Base-by-base conservation (phyloP, 2,329 filamentous ascomycete species). In the Decorospora gaudefroyi region DNA sequence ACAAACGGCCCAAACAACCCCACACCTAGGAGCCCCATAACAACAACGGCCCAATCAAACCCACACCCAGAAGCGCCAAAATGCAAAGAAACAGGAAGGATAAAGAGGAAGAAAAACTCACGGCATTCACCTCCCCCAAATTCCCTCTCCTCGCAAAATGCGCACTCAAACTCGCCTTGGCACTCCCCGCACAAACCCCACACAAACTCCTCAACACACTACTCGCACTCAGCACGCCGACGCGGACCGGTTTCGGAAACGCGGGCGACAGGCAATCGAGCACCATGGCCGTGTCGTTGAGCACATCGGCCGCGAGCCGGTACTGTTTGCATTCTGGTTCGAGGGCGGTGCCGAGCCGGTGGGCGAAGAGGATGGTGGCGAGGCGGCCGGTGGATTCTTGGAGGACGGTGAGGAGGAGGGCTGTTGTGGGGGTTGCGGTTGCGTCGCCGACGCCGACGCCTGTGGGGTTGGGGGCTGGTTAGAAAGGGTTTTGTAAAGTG, bases 261-360 rank as follows among this genome's bases (percentile, higher is more conserved):
- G 81, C 81, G 0, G 90, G 90, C 3, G 86, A 90, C 26, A 92
- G 76, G 48, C 90, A 84, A 65, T 96, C 89, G n/a, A 96, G 78
- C 41, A 95, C 77, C 76, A 95, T 88, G 10, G 88, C 88, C 6
- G 84, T 78, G 66, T 96, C 90, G 70, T 96, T 96, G 74, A 96
- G 87, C 13, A 95, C 75, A 65, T 96, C 90, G 3, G 90, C 90
- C 2, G 91, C 81, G 34, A 95, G 86, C 11, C 90, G 85, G 71
- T 91, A 96, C 69, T 82, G 86, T 69, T 96, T 96, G 74, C 88
- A 92, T 67, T 96, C 90, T 2, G 90, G 88, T 68, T 95, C 90
- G 33, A 96, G 86, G 21, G 87, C 81, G 31, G 87, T 87, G 25
- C 90, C 90, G 46, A 92, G 84, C 29, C 83, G 80, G 67, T 95